Evolutionary conservation across 345 rosid genomes (phyloP), one percentile per base, ranked within the genome.

Genomic region (Iberis pinnata): DNA sequence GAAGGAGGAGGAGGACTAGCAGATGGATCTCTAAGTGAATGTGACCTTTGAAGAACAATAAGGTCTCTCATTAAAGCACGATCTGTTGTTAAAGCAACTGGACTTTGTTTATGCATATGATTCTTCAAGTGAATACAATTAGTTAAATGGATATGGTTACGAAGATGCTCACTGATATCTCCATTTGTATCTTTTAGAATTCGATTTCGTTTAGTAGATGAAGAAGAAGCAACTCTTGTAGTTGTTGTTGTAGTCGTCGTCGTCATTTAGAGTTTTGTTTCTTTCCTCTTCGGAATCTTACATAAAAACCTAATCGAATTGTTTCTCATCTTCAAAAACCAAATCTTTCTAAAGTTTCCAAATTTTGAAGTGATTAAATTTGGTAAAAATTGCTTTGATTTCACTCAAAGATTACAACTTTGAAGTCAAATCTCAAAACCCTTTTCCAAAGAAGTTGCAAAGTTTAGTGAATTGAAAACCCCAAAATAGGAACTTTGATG

Each of bases 91-190:
- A n/a, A n/a, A n/a, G n/a, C 62, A 27, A 80, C 74, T 4, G 96
- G 96, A 53, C 95, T 92, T 43, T 88, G 98, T 69, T 88, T 92
- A 58, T 88, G 98, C 95, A 92, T 84, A 68, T 92, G 96, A 69
- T 92, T 84, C 76, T 92, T 92, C 73, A 92, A 76, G 73, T 92
- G 96, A 65, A 92, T 92, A 58, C 98, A 92, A 49, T 92, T 92
- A 9, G 96, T 85, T 59, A 92, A 73, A 56, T 92, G 98, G 67
- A 88, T 77, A 68, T 92, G 96, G 64, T 88, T 92, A 40, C 89
- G 88, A 15, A 84, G 95, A 83, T 92, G 98, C 63, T 92, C 96
- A 53, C 80, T 61, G 51, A 92, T 81, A 55, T 87, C 89, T 51
- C 89, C 96, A 77, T 92, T 92, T 50, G 86, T 78, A 77, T 92